Conservation (phyloP, 495 filamentous ascomycete species). For the Trichoderma asperelloides region DNA sequence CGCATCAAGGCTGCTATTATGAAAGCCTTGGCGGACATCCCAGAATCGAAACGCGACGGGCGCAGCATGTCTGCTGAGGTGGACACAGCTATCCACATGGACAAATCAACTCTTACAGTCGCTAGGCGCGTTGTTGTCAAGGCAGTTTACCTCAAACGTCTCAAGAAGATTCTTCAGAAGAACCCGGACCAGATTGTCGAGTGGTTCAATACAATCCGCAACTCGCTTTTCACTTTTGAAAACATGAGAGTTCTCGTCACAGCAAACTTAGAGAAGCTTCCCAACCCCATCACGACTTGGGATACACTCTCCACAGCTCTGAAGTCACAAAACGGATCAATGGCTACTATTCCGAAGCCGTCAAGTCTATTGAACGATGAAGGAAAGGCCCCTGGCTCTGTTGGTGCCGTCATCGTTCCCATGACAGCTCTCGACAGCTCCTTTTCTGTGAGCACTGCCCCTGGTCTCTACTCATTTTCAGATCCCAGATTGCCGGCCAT, state of each 20-base stretch:
- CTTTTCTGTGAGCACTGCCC: slow-evolving; percentile 65
- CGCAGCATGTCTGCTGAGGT: slow-evolving; percentile 68
- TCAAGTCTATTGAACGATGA: slow-evolving; percentile 57
- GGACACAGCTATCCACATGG: slow-evolving; percentile 69
- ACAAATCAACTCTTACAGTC: slow-evolving; percentile 60
- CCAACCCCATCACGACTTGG: slow-evolving; percentile 78
- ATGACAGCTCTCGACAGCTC: slow-evolving; percentile 93
- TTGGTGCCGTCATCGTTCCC: slow-evolving; percentile 70
- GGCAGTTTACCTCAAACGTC: slow-evolving; percentile 75
- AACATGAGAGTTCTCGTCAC: slow-evolving; percentile 82
- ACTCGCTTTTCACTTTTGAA: slow-evolving; percentile 62
- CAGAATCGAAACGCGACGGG: slow-evolving; percentile 84
- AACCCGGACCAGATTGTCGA: slow-evolving; percentile 61
- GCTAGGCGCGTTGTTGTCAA: slow-evolving; percentile 80
- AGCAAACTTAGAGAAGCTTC: slow-evolving; percentile 68
- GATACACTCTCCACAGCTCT: slow-evolving; percentile 47
- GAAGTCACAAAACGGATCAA: slow-evolving; percentile 28
- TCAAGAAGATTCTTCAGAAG: slow-evolving; percentile 64
- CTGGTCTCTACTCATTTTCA: slow-evolving; percentile 63
- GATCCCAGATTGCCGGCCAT: slow-evolving; percentile 75
- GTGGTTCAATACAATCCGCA: slow-evolving; percentile 67
- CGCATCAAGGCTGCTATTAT: slow-evolving; percentile 76
- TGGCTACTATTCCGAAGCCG: slow-evolving; percentile 36
- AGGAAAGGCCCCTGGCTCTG: slow-evolving; percentile 61
- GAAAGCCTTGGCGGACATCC: slow-evolving; percentile 84